Conservation (phyloP, 1,139 yeast species). For the Blastobotrys capitulatus region DNA sequence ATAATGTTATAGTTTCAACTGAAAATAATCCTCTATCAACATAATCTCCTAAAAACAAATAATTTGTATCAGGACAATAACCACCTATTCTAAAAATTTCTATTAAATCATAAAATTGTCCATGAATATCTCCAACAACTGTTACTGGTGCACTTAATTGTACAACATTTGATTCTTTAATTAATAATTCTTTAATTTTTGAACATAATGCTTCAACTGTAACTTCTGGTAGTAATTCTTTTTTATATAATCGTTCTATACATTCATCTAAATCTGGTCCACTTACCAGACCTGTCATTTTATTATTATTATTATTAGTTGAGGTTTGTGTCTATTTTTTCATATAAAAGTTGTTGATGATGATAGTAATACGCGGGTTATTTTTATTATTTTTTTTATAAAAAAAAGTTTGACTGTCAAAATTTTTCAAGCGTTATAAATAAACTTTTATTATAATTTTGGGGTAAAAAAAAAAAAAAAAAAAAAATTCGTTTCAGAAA, state of each 20-base stretch:
- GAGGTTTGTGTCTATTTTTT: no score
- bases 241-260: constrained; percentile 55
- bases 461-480: no score
- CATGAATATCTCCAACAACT: constrained; percentile 98
- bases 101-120: constrained; percentile 88
- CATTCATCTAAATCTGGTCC: constrained; percentile 56
- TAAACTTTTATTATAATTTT: no score
- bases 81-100: constrained; percentile 95
- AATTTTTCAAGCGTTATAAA: no score
- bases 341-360: no score
- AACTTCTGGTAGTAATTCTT: constrained; percentile 63
- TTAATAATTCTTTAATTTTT: constrained; percentile 66
- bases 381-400: no score
- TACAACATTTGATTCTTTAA: constrained; percentile 81
- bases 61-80: constrained; percentile 86
- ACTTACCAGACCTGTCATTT: constrained; percentile 13
- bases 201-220: constrained; percentile 62
- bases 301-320: no score
- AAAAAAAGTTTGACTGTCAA: no score
- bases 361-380: no score
- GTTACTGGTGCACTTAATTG: constrained; percentile 82
- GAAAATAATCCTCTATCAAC: constrained; percentile 86
- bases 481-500: no score
- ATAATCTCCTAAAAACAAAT: constrained; percentile 87
- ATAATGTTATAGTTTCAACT: constrained; percentile 82